Base-by-base conservation (phyloP, 176 grass and related monocot genomes). In the Eragrostis curvula region DNA sequence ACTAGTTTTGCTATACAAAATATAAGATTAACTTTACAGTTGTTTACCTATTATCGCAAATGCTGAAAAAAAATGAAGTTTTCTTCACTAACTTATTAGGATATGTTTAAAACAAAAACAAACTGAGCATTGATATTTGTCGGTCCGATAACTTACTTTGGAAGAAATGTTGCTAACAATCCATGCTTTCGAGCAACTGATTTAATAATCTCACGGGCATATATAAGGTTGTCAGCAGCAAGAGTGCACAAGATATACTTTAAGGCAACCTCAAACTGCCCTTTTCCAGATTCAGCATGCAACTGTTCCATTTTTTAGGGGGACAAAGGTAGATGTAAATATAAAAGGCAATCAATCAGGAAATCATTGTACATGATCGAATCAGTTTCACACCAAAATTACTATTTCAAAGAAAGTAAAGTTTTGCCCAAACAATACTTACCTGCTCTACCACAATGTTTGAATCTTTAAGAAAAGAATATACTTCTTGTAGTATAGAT, bases 171-270 rank as follows among this genome's bases (percentile, higher is more conserved):
- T 67, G 92, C 90, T 75, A 93, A 57, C 52, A 98, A 77, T 15
- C 75, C 84, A 61, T 98, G 90, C 88, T 95, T 95, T 78, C 90
- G 90, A 75, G 90, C 96, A 56, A 98, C 75, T 17, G 96, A 85
- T 86, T 90, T 93, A 86, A 98, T 95, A 68, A 89, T 90, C 82
- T 98, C 96, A 73, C 92, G 90, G 66, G 89, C 87, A 84, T 95
- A 98, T 78, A 98, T 93, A 62, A 98, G 82, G 49, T 93, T 95
- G 70, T 98, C 96, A 86, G 92, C 96, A 29, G 96, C 96, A 86
- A 98, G 83, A 88, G 70, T 95, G 75, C 88, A 93, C 40, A 88
- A 53, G 73, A 86, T 74, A 87, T 98, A 91, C 86, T 93, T 91
- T 41, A 98, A 73, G 82, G 96, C 88, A 76, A 98, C 44, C 84